phyloP scores from a whole-genome alignment of 2,329 filamentous ascomycete species.

The Trichoderma gracile region DNA sequence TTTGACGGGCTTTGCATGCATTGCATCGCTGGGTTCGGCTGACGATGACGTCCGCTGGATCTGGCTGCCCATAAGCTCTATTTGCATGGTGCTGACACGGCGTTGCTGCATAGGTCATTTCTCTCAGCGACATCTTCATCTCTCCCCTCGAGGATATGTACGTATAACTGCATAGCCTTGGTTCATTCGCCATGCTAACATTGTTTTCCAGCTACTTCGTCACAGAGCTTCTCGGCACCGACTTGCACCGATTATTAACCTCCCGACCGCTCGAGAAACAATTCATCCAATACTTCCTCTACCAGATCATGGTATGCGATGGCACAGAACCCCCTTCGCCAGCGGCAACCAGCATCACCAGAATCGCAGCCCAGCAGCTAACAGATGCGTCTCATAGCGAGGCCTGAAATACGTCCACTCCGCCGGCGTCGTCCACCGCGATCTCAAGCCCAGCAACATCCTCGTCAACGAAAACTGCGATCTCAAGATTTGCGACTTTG shows the following conservation, averaged over 20 bases:
- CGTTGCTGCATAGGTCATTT: slow-evolving; percentile 71
- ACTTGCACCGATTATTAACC: slow-evolving; percentile 91
- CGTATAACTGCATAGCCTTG: slow-evolving; percentile 36
- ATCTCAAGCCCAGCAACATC: slow-evolving; percentile 98
- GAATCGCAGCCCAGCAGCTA: neutral
- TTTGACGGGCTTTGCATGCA: neutral
- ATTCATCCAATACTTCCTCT: slow-evolving; percentile 99
- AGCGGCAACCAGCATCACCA: neutral
- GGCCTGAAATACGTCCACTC: slow-evolving; percentile 99
- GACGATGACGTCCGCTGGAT: slow-evolving; percentile 21
- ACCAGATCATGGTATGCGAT: slow-evolving; percentile 86
- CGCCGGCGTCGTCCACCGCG: slow-evolving; percentile 93
- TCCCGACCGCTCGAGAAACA: slow-evolving; percentile 97
- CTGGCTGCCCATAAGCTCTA: neutral
- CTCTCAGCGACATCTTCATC: slow-evolving; percentile 98
- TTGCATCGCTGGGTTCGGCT: neutral
- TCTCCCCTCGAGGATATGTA: slow-evolving; percentile 98
- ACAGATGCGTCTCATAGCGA: slow-evolving; percentile 57
- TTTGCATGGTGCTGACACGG: slow-evolving; percentile 11
- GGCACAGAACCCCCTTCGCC: neutral
- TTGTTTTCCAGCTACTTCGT: slow-evolving; percentile 79
- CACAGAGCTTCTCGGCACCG: slow-evolving; percentile 94
- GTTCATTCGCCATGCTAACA: neutral
- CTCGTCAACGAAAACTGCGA: slow-evolving; percentile 99
- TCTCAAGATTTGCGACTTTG: slow-evolving; percentile 99